Evolutionary conservation across 257 asterid genomes (phyloP).

Genomic region (Capsicum rhomboideum): DNA sequence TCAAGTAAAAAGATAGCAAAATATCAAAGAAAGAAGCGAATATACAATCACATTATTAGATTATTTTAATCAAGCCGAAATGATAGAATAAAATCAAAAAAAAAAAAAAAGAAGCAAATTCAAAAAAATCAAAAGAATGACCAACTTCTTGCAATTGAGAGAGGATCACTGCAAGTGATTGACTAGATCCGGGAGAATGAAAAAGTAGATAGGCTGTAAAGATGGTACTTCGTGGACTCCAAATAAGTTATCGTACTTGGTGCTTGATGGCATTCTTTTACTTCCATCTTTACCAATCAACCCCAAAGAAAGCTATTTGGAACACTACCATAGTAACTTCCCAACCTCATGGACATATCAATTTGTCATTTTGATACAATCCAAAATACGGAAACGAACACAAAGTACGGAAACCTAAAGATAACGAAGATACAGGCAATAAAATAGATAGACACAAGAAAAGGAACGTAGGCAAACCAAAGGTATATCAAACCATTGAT

Average conservation of each 20-base stretch:
- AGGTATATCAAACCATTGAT: no score
- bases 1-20: neutral
- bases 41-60: neutral
- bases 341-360: neutral
- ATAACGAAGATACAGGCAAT: no score
- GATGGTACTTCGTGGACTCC: neutral
- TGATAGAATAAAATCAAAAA: neutral
- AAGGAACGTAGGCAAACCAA: no score
- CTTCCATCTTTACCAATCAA: neutral
- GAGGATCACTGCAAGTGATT: neutral
- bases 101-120: neutral
- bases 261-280: neutral
- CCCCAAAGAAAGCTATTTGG: neutral
- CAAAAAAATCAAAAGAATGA: neutral
- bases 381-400: no score
- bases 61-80: neutral
- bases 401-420: no score
- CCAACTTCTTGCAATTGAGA: neutral
- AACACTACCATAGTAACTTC: neutral
- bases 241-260: neutral
- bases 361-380: no score
- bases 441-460: no score
- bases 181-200: neutral
- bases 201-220: neutral
- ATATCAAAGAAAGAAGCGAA: neutral